These are phyloP conservation scores for Arabis hirsuta DNA, from an alignment of 345 rosid genomes.

Conservation along the genomic window DNA sequence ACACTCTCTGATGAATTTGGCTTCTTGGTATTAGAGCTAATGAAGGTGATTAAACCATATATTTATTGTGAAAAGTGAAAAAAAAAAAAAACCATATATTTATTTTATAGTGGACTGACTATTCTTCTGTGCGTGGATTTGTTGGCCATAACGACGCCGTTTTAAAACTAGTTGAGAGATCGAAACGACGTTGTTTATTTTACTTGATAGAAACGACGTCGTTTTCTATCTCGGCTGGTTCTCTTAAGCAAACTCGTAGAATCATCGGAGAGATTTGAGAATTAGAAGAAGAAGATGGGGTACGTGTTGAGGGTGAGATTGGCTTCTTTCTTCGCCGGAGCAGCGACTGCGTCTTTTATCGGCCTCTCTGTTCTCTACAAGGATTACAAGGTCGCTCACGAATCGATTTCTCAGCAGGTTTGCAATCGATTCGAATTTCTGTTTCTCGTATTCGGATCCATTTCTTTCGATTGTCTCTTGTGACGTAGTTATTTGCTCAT, in stretches of 20 bases:
- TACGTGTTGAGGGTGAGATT: conserved; percentile 86
- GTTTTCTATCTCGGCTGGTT: conserved; percentile 1
- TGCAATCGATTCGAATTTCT: conserved; percentile 3
- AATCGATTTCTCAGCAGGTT: conserved; percentile 84
- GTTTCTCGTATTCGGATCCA: background rate
- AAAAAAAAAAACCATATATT: too few species aligned
- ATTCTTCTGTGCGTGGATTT: background rate
- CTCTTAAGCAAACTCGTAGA: conserved; percentile 6
- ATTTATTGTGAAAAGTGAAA: too few species aligned
- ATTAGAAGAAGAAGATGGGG: conserved; percentile 62
- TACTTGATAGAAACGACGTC: conserved; percentile 9
- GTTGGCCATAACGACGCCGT: background rate
- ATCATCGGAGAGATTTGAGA: conserved; percentile 27
- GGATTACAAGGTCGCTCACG: conserved; percentile 85
- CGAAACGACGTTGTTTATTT: background rate
- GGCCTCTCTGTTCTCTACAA: conserved; percentile 77
- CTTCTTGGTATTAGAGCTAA: too few species aligned
- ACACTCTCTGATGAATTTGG: too few species aligned
- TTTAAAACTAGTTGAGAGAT: background rate
- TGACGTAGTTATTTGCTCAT: background rate
- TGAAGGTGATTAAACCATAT: too few species aligned
- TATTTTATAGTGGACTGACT: background rate
- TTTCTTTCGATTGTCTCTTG: background rate
- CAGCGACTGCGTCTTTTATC: conserved; percentile 76
- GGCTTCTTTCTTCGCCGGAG: conserved; percentile 93